Evolutionary conservation across 2,329 filamentous ascomycete species (phyloP).

Genomic region (Alternaria sp.): DNA sequence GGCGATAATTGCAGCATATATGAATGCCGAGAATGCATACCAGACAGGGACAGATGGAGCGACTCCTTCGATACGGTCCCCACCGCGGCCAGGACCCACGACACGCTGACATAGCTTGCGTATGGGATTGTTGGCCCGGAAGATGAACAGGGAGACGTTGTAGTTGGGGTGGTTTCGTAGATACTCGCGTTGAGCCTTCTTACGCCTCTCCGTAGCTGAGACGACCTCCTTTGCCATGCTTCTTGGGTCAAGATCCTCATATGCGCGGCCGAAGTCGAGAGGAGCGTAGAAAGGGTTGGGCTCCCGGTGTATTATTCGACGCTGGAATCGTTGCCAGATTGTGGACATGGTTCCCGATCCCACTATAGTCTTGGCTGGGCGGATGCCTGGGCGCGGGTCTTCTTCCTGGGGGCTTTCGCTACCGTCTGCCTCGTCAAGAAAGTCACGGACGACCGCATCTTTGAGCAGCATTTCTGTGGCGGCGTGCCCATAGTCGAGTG

Average conservation of each 20-base stretch:
- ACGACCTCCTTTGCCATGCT: slow-evolving; percentile 92
- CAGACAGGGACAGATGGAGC: slow-evolving; percentile 88
- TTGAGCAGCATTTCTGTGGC: slow-evolving; percentile 97
- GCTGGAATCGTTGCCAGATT: slow-evolving; percentile 66
- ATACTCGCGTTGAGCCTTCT: slow-evolving; percentile 89
- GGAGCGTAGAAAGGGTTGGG: slow-evolving; percentile 95
- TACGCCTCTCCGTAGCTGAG: slow-evolving; percentile 79
- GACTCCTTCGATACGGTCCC: slow-evolving; percentile 85
- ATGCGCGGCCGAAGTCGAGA: slow-evolving; percentile 71
- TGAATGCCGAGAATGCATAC: slow-evolving; percentile 92
- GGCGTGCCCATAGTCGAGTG: slow-evolving; percentile 87
- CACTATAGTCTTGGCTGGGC: slow-evolving; percentile 52
- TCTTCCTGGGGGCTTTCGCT: slow-evolving; percentile 29
- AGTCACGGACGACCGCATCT: slow-evolving; percentile 92
- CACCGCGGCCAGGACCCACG: slow-evolving; percentile 88
- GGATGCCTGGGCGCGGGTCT: slow-evolving; percentile 44
- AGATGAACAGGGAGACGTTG: slow-evolving; percentile 90
- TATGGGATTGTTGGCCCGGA: slow-evolving; percentile 77
- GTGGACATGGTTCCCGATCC: slow-evolving; percentile 66
- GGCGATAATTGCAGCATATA: slow-evolving; percentile 91
- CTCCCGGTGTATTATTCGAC: slow-evolving; percentile 68
- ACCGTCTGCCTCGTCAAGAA: slow-evolving; percentile 75
- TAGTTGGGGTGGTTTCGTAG: slow-evolving; percentile 85
- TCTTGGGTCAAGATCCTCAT: slow-evolving; percentile 81
- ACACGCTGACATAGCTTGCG: slow-evolving; percentile 84